Percentiles rank a stretch among this genome's conserved stretches.
phyloP scores from a whole-genome alignment of 176 grass and related monocot genomes.

The Alloteropsis semialata region DNA sequence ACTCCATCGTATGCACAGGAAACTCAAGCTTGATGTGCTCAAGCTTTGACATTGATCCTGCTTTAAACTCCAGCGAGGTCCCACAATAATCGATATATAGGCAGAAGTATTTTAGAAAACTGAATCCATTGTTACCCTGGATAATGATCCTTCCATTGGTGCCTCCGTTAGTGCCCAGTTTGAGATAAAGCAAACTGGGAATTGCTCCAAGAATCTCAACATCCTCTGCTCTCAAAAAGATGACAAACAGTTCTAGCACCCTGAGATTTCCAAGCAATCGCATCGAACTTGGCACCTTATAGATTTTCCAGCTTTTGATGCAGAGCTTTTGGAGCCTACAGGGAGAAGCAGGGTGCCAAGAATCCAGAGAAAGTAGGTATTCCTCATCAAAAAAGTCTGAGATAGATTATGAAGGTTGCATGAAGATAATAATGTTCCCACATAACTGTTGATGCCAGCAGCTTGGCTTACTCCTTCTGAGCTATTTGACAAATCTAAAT shows the following conservation, averaged over 20 bases:
- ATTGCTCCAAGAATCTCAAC: conserved; percentile 16
- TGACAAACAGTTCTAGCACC: not conserved
- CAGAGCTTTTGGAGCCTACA: not conserved
- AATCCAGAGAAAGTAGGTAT: not conserved
- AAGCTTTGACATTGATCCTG: not conserved
- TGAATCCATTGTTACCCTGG: not conserved
- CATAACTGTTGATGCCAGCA: not conserved
- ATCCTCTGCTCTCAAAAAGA: not conserved
- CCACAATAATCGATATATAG: not conserved
- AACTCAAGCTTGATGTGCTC: not conserved
- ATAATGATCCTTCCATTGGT: not conserved
- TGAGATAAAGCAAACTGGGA: not conserved
- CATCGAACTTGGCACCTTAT: conserved; percentile 20
- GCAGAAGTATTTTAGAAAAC: not conserved
- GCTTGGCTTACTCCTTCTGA: not conserved
- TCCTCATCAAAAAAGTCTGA: too few species aligned
- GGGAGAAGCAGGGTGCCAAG: not conserved
- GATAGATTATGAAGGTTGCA: not conserved
- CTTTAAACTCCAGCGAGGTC: conserved; percentile 3
- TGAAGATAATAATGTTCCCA: conserved; percentile 6
- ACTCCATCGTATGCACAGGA: not conserved
- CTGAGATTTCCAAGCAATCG: not conserved
- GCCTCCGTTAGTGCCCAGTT: not conserved
- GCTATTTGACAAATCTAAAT: not conserved
- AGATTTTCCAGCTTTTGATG: not conserved